Evolutionary conservation across 345 rosid species (phyloP), one percentile per base, ranked within the genome.

Genomic region (Camelina hispida): DNA sequence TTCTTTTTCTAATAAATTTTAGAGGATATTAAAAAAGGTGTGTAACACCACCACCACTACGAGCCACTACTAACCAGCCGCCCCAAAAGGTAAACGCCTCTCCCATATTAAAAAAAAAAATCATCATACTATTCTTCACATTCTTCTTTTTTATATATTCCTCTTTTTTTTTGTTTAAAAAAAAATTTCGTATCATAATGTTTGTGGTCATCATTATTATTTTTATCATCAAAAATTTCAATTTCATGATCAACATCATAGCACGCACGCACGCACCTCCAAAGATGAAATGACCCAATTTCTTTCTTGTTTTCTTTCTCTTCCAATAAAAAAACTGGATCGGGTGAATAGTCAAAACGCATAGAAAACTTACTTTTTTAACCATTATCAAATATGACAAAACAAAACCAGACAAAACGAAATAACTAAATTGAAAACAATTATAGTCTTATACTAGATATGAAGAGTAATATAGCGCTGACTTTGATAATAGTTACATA

Each of bases 231-330:
- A 56, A 56, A 69, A 34, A 1, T 34, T 69, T 71, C 62, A 52
- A 71, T 57, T 56, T 66, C 77, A 71, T 71, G 62, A 78, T 71
- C 77, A 70, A 73, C 82, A 79, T 86, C 89, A 85, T 78, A 68
- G 64, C 84, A 80, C 82, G 76, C 85, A 83, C 82, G 80, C 80
- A 73, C 78, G 70, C 85, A 65, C 81, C 54, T 63, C 62, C 55
- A 64, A 56, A 71, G 40, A 77, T 78, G 77, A 78, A 48, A 71
- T 77, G 72, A 77, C 76, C 48, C 70, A 25, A 55, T 54, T 61
- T 58, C 23, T 43, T 53, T 14, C 23, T 44, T 13, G 4, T 5
- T 46, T 22, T 8, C 4, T 17, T 20, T 55, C 15, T 6, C 7
- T 9, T 57, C 2, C 5, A 44, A 55, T 28, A 69, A 28, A n/a